These are phyloP conservation scores for Piromyces finnis DNA, from an alignment of 192 early-diverging fungal species.

Conservation along the genomic window DNA sequence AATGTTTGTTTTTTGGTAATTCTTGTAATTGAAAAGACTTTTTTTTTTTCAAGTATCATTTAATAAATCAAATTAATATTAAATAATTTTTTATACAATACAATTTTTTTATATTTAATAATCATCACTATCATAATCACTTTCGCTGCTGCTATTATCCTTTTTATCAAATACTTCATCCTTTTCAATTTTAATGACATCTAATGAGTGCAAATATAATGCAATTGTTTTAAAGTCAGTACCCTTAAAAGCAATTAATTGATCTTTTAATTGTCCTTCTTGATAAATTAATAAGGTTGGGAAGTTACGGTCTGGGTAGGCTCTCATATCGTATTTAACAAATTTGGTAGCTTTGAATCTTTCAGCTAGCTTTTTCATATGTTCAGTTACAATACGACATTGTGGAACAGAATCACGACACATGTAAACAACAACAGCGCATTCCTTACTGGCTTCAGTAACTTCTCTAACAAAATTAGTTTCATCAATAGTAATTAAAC, in stretches of 20 bases:
- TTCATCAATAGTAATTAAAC: constrained; percentile 68
- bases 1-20: too few species aligned
- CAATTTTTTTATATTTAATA: too few species aligned
- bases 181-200: neutral
- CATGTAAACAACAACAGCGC: constrained; percentile 35
- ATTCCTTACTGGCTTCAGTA: constrained; percentile 69
- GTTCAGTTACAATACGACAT: constrained; percentile 66
- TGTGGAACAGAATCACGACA: constrained; percentile 52
- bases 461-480: constrained; percentile 81
- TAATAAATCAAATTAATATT: too few species aligned
- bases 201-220: neutral
- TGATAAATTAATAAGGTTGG: constrained; percentile 86
- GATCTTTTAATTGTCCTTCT: constrained; percentile 62
- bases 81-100: too few species aligned
- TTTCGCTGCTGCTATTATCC: neutral
- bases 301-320: constrained; percentile 74
- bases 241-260: constrained; percentile 39
- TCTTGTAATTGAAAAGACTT: too few species aligned
- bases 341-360: constrained; percentile 83
- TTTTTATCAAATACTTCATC: neutral
- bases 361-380: constrained; percentile 49
- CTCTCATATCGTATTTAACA: constrained; percentile 79
- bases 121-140: neutral
- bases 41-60: too few species aligned
- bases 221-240: neutral